Conservation (phyloP, 2,329 filamentous ascomycete species). For the Aspergillus ruber region DNA sequence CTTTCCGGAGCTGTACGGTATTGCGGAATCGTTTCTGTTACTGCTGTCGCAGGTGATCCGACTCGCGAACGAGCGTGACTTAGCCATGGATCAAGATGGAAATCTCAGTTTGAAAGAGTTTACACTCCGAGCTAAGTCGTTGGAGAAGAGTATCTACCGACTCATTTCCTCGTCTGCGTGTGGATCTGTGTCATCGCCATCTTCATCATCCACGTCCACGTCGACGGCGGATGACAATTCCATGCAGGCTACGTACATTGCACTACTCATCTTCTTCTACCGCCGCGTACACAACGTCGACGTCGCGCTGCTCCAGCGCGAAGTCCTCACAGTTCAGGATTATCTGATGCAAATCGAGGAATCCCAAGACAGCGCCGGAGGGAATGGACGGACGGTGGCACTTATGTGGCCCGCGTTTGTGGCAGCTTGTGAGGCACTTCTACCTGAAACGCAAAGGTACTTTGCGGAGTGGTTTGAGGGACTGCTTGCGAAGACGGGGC, state of each 20-base stretch:
- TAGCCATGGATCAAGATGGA: conserved; percentile 4
- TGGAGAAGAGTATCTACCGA: conserved; percentile 8
- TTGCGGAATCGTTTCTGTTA: conserved; percentile 13
- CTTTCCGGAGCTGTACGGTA: conserved; percentile 13
- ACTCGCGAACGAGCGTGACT: conserved; percentile 13
- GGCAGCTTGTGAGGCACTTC: conserved; percentile 13
- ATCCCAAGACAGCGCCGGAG: neutral
- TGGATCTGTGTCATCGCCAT: too few relatives aligned
- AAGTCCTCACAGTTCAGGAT: conserved; percentile 5
- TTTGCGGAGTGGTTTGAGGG: conserved; percentile 12
- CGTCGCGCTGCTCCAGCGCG: conserved; percentile 5
- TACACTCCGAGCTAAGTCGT: conserved; percentile 9
- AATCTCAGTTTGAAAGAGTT: conserved; percentile 8
- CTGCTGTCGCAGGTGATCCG: conserved; percentile 14
- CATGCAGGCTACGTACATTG: conserved; percentile 11
- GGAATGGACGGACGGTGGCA: conserved; percentile 3
- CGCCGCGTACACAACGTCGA: conserved; percentile 13
- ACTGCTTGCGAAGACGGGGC: conserved; percentile 6
- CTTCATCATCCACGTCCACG: too few relatives aligned
- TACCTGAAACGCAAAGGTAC: conserved; percentile 5
- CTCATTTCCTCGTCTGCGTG: neutral
- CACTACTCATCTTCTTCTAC: conserved; percentile 12
- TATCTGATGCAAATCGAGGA: conserved; percentile 3
- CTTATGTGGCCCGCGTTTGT: conserved; percentile 16
- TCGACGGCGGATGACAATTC: neutral